Percentiles rank a stretch among this genome's conserved stretches.
Conservation (phyloP, 2,329 filamentous ascomycete genomes). For the Xylaria sp. region DNA sequence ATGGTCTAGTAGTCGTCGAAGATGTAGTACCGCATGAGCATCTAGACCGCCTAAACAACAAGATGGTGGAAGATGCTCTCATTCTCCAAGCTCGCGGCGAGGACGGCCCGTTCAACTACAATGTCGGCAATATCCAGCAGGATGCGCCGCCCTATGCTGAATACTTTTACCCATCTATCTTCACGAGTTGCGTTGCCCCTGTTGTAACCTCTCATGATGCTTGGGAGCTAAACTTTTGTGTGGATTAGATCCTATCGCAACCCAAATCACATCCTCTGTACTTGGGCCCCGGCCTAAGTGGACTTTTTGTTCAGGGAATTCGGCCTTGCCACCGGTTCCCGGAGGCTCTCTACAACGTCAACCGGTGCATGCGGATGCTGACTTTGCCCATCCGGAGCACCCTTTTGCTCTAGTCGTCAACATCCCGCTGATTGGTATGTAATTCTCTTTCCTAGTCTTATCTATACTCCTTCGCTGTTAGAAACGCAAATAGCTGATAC, state of each 20-base stretch:
- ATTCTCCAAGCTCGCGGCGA: slow-evolving; percentile 62
- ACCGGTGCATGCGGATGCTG: slow-evolving; percentile 69
- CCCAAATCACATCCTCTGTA: slow-evolving; percentile 65
- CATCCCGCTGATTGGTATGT: slow-evolving; percentile 57
- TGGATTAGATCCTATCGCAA: slow-evolving; percentile 62
- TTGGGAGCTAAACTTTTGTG: background rate
- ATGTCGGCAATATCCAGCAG: slow-evolving; percentile 71
- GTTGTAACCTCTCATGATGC: slow-evolving; percentile 35
- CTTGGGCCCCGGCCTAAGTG: slow-evolving; percentile 66
- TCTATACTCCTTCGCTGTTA: background rate
- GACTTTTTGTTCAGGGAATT: slow-evolving; percentile 69
- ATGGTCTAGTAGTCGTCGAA: slow-evolving; percentile 68
- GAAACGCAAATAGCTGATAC: slow-evolving; percentile 7
- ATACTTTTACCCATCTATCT: slow-evolving; percentile 62
- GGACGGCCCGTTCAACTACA: slow-evolving; percentile 70
- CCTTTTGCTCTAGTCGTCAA: slow-evolving; percentile 68
- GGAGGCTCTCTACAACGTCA: slow-evolving; percentile 57
- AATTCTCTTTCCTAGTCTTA: background rate
- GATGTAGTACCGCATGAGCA: slow-evolving; percentile 61
- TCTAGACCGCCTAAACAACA: slow-evolving; percentile 66
- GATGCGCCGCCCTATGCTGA: slow-evolving; percentile 64
- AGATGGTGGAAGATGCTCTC: slow-evolving; percentile 69
- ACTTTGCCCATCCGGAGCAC: slow-evolving; percentile 65
- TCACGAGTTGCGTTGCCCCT: slow-evolving; percentile 58
- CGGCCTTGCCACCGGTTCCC: slow-evolving; percentile 63